Conservation (phyloP, 2,329 filamentous ascomycete species). For the Talaromyces sp. region DNA sequence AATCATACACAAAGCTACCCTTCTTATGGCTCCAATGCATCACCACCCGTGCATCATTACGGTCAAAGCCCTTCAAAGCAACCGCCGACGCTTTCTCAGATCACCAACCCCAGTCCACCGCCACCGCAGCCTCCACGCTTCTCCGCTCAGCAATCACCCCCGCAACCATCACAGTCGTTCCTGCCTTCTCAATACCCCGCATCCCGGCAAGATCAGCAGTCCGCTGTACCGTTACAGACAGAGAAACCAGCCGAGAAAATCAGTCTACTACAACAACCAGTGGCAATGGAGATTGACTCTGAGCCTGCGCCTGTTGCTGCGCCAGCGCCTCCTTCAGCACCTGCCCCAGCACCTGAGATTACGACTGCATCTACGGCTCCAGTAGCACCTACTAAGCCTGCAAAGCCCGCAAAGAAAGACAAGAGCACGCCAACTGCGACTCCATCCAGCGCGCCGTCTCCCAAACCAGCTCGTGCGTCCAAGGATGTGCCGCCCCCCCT, state of each 20-base stretch:
- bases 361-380: constrained; percentile 2
- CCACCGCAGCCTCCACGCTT: constrained; percentile 9
- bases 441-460: constrained; percentile 52
- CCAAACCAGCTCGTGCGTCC: constrained; percentile 51
- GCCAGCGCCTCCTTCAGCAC: neutral
- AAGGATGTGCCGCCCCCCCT: constrained; percentile 56
- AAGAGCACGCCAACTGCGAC: constrained; percentile 46
- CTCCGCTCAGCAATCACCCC: constrained; percentile 20
- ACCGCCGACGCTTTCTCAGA: constrained; percentile 17
- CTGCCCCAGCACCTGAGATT: neutral
- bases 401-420: constrained; percentile 38
- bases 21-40: constrained; percentile 11
- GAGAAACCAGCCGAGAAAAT: constrained; percentile 19
- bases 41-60: constrained; percentile 14
- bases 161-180: constrained; percentile 18
- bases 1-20: constrained; percentile 19
- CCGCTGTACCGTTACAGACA: neutral
- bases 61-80: constrained; percentile 19
- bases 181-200: constrained; percentile 23
- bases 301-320: constrained; percentile 19
- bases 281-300: constrained; percentile 36
- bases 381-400: constrained; percentile 22
- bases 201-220: constrained; percentile 8
- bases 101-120: constrained; percentile 15
- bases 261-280: constrained; percentile 22